Conservation (phyloP, 805 yeast genomes). For the Diddensiella transvaalensis region DNA sequence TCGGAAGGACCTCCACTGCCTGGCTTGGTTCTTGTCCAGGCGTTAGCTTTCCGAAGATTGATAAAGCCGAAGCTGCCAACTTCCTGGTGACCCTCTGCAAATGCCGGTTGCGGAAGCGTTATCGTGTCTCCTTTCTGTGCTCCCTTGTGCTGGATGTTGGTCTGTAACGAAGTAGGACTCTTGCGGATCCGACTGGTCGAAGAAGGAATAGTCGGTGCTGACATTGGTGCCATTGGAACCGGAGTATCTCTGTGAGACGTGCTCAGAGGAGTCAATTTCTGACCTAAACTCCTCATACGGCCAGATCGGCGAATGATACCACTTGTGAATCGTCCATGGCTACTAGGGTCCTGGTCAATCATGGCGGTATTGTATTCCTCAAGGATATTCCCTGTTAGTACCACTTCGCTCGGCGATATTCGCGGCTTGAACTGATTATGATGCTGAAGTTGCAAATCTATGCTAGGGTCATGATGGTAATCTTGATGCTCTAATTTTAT, state of each 20-base stretch:
- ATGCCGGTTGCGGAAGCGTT: constrained; percentile 21
- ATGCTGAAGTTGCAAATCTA: no score
- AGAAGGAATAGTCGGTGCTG: neutral
- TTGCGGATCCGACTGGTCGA: constrained; percentile 2
- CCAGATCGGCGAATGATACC: neutral
- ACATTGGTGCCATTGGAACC: neutral
- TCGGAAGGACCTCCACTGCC: neutral
- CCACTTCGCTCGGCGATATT: neutral
- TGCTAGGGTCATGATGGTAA: neutral
- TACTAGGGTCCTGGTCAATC: neutral
- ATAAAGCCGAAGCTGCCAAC: constrained; percentile 24
- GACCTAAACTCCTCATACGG: neutral
- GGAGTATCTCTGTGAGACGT: neutral
- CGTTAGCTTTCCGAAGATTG: constrained; percentile 24
- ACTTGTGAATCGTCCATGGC: neutral
- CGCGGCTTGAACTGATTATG: neutral
- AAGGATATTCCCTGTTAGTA: neutral
- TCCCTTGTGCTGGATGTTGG: neutral
- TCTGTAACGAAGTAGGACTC: neutral
- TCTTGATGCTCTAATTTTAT: neutral
- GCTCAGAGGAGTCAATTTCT: constrained; percentile 2
- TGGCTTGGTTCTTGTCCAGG: constrained; percentile 23
- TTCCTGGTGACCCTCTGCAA: constrained; percentile 23
- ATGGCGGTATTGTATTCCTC: neutral
- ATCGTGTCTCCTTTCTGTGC: constrained; percentile 25